Evolutionary conservation across 2,329 filamentous ascomycete genomes (phyloP).

Genomic region (Lachnum nothofagi): DNA sequence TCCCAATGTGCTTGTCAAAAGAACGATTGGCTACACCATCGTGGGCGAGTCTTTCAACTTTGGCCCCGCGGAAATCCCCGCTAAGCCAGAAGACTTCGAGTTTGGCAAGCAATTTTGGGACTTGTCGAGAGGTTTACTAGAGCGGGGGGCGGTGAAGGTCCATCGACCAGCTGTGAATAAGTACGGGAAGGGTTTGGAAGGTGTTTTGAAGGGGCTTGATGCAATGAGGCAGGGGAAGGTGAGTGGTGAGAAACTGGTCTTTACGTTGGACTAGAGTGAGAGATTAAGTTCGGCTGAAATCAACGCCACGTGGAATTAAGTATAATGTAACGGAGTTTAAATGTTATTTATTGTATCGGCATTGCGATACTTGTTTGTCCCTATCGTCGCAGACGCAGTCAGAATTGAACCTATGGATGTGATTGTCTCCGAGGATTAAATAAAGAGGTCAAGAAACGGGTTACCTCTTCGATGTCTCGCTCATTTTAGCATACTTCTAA

Average conservation of each 20-base stretch:
- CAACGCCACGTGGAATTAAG: no score
- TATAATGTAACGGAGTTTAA: no score
- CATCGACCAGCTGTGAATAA: conserved; percentile 29
- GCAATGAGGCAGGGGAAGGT: conserved; percentile 30
- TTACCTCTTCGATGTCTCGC: no score
- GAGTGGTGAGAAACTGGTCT: conserved; percentile 43
- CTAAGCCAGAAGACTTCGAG: conserved; percentile 31
- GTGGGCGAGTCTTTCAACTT: conserved; percentile 36
- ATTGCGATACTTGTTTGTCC: no score
- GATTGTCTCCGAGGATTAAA: no score
- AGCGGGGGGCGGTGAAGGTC: conserved; percentile 35
- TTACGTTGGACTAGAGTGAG: conserved; percentile 25
- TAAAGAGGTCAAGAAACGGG: no score
- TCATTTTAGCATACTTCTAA: no score
- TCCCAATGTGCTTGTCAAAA: conserved; percentile 25
- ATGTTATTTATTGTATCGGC: no score
- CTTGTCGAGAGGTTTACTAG: conserved; percentile 33
- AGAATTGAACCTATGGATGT: no score
- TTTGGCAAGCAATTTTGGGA: conserved; percentile 38
- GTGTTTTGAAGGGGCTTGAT: conserved; percentile 27
- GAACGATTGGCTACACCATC: conserved; percentile 39
- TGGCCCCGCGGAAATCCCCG: conserved; percentile 14
- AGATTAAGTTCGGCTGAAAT: no score
- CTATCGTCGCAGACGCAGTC: no score
- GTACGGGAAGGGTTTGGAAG: conserved; percentile 30